A percentile compares a stretch with the other conserved stretches of the same genome.
These are phyloP conservation scores for Naganishia vishniacii DNA, from an alignment of 768 basidiomycete genomes.

Conservation along the genomic window DNA sequence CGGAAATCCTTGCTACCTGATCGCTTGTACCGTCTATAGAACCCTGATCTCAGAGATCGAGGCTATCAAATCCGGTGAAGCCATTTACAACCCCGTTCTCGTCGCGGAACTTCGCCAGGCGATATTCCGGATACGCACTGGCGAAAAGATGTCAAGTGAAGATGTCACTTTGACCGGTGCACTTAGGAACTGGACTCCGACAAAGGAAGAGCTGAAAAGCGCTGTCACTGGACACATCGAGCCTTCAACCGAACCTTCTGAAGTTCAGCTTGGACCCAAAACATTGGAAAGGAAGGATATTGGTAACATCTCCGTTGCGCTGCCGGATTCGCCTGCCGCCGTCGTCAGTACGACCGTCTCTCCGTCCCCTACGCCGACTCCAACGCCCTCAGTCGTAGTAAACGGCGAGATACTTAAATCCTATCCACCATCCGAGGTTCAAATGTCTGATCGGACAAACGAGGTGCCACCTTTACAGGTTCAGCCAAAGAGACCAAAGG, in stretches of 20 bases:
- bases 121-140: neutral
- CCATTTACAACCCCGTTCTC: constrained; percentile 18
- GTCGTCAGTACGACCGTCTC: neutral
- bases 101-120: constrained; percentile 6
- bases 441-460: neutral
- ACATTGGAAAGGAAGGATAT: neutral
- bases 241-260: neutral
- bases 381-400: constrained; percentile 13
- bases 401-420: constrained; percentile 15
- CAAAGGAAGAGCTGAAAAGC: constrained; percentile 5
- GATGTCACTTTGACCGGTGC: no score
- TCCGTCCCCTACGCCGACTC: constrained; percentile 1
- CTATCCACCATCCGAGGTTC: neutral
- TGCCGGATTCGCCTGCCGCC: neutral
- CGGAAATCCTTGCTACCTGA: neutral
- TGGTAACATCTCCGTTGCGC: neutral
- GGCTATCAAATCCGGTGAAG: constrained; percentile 56
- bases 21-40: constrained; percentile 49
- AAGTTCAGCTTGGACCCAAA: neutral
- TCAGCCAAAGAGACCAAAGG: constrained; percentile 1
- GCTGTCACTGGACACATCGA: neutral
- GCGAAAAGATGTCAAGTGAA: no score
- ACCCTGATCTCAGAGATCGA: constrained; percentile 67
- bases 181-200: neutral
- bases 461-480: constrained; percentile 12